Base-by-base conservation (phyloP, 2,329 filamentous ascomycete species). In the Mycogone perniciosa region DNA sequence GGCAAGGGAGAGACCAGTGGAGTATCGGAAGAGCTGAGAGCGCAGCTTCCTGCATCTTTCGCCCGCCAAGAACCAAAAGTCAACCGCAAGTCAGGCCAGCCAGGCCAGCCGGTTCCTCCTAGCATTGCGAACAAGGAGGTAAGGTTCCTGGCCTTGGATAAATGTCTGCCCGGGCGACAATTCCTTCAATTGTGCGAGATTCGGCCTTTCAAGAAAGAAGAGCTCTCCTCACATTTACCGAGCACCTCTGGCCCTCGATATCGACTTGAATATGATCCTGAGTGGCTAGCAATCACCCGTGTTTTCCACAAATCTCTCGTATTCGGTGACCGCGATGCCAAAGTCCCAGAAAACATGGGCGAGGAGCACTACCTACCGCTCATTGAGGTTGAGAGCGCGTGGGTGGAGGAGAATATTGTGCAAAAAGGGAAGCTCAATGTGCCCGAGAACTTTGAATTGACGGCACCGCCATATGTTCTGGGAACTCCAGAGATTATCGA, bases 211-310 rank as follows among this genome's bases (percentile, higher is more conserved):
- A 70, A 75, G 11, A 53, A 68, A 0, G 55, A 67, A 11, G 31
- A 64, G 3, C 46, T 57, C 10, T 44, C 55, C 1, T 40, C 50
- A 3, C 47, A 62, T 46, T 57, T 56, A 39, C 58, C 62, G 4
- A 50, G 48, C 4, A 26, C 59, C 9, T 50, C 53, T 4, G 50
- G 48, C 1, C 59, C 62, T 20, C 82, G 82, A 1, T 79, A 82
- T 58, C 74, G 71, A 8, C 75, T 96, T 1, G 73, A 83, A 44
- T 97, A 99, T 64, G 93, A 99, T 66, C 82, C 85, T 8, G 93
- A 99, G 71, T 99, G 92, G 92, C 82, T 99, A 6, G 87, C 93
- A 39, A 96, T 99, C 56, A 91, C 85, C 9, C 86, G 92, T 39
- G 85, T 84, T 6, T 95, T 97, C 62, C 81, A 87, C 38, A 60